Evolutionary conservation across 1,284 basidiomycete genomes (phyloP).

Genomic region (Grifola frondosa): DNA sequence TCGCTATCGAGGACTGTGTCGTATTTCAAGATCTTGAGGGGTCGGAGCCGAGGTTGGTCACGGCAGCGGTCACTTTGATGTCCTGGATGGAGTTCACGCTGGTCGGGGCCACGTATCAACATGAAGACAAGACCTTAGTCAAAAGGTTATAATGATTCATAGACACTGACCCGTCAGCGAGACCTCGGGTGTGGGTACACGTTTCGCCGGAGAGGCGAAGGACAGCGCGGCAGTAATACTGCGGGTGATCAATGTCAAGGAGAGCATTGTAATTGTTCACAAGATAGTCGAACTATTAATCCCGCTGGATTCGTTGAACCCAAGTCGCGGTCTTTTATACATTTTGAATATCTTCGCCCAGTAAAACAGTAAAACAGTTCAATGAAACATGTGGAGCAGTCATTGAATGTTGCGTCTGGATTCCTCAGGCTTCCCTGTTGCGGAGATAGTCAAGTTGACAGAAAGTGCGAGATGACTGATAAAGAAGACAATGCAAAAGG

Average conservation of each 20-base stretch:
- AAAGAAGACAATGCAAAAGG: too few species aligned
- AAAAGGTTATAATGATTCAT: not conserved
- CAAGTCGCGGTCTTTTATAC: conserved; percentile 3
- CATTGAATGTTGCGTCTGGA: too few species aligned
- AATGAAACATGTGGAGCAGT: too few species aligned
- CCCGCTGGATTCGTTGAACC: too few species aligned
- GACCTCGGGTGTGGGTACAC: conserved; percentile 18
- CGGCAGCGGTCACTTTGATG: conserved; percentile 39
- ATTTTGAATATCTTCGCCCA: too few species aligned
- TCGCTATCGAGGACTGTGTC: conserved; percentile 44
- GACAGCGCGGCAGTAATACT: conserved; percentile 15
- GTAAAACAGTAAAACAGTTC: too few species aligned
- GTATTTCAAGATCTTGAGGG: conserved; percentile 42
- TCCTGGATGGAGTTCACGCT: conserved; percentile 37
- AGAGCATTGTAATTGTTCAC: conserved; percentile 12
- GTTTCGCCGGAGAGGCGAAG: conserved; percentile 18
- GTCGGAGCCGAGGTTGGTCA: conserved; percentile 40
- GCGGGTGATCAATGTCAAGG: conserved; percentile 17
- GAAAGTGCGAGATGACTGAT: not conserved
- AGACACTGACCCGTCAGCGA: conserved; percentile 24
- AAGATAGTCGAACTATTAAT: too few species aligned
- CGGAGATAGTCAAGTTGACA: not conserved
- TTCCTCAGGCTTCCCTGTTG: not conserved
- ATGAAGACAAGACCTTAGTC: not conserved
- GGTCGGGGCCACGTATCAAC: conserved; percentile 18